A percentile compares a stretch with the other conserved stretches of the same genome.
phyloP scores from a whole-genome alignment of 2,329 filamentous ascomycete species.

The Botryotinia narcissicola region DNA sequence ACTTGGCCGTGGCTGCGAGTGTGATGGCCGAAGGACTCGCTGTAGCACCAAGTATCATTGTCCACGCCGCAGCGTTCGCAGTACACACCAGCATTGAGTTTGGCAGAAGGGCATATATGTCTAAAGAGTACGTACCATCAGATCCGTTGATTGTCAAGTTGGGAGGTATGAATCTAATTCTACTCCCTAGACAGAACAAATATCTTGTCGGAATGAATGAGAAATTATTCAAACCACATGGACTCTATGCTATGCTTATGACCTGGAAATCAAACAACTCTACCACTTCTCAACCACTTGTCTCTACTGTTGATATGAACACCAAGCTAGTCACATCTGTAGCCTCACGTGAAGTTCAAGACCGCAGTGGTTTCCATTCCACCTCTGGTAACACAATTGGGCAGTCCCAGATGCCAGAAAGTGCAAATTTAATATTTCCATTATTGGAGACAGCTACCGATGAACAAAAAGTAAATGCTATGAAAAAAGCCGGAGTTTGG shows the following conservation, averaged over 20 bases:
- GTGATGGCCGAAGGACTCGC: slow-evolving; percentile 35
- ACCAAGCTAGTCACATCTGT: slow-evolving; percentile 41
- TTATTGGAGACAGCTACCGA: slow-evolving; percentile 38
- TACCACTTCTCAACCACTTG: slow-evolving; percentile 13
- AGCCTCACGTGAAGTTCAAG: slow-evolving; percentile 28
- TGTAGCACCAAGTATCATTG: slow-evolving; percentile 42
- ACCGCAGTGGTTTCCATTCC: slow-evolving; percentile 37
- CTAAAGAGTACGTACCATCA: slow-evolving; percentile 37
- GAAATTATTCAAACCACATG: slow-evolving; percentile 55
- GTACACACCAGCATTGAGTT: slow-evolving; percentile 17
- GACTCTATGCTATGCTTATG: slow-evolving; percentile 55
- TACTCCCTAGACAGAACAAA: slow-evolving; percentile 41
- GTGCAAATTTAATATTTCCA: slow-evolving; percentile 43
- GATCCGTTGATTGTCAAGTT: slow-evolving; percentile 40
- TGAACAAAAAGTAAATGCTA: slow-evolving; percentile 34
- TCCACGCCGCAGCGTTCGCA: slow-evolving; percentile 22
- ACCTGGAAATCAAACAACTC: slow-evolving; percentile 47
- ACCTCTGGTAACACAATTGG: slow-evolving; percentile 42
- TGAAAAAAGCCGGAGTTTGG: slow-evolving; percentile 42
- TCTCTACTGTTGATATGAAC: slow-evolving; percentile 39
- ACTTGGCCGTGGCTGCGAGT: slow-evolving; percentile 38
- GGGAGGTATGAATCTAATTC: slow-evolving; percentile 22
- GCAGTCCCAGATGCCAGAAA: slow-evolving; percentile 41
- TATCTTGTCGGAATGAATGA: slow-evolving; percentile 57
- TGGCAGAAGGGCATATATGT: slow-evolving; percentile 17